phyloP scores from a whole-genome alignment of 176 grass and related monocot genomes.

The Cenchrus americanus region DNA sequence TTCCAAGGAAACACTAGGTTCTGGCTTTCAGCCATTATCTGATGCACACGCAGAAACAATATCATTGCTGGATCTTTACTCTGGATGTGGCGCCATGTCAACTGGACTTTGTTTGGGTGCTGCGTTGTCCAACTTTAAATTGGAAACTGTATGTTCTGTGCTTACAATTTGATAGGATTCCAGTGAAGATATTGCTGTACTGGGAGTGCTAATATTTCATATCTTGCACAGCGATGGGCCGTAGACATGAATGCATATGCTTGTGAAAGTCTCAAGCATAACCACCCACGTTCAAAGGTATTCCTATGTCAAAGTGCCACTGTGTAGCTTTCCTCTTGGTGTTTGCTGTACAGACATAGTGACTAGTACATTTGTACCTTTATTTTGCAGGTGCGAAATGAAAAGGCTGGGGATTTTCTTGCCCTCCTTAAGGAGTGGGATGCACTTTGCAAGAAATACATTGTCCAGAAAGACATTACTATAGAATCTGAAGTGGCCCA shows the following conservation, averaged over 20 bases:
- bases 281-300: constrained; percentile 69
- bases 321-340: background rate
- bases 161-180: background rate
- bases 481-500: background rate
- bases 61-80: constrained; percentile 70
- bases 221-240: constrained; percentile 57
- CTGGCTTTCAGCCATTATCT: constrained; percentile 2
- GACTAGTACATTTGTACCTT: background rate
- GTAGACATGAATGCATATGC: constrained; percentile 67
- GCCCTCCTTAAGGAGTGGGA: constrained; percentile 63
- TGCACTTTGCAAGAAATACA: constrained; percentile 51
- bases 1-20: constrained; percentile 22
- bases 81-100: constrained; percentile 77
- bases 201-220: background rate
- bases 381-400: constrained; percentile 57
- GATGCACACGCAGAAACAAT: constrained; percentile 29
- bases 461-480: constrained; percentile 24
- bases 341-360: background rate
- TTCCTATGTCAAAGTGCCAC: background rate
- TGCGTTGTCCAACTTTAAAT: constrained; percentile 47
- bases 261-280: constrained; percentile 63
- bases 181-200: background rate
- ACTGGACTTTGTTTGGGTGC: constrained; percentile 65
- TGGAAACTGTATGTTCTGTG: constrained; percentile 54
- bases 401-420: constrained; percentile 73